Conservation (phyloP, 352 stramenopile species). For the Globisporangium lucens region DNA sequence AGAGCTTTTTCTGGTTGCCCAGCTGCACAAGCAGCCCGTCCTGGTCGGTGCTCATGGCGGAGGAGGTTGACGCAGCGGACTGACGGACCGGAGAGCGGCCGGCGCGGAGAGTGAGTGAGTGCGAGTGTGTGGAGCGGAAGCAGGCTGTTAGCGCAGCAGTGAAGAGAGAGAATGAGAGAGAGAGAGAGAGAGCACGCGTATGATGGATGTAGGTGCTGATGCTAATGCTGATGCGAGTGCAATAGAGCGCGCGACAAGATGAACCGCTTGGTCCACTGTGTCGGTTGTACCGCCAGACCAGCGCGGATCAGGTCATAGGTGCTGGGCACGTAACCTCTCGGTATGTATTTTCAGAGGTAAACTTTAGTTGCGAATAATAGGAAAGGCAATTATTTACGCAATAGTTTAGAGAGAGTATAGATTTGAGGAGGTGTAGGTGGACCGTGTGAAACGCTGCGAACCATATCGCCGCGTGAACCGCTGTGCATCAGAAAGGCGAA, state of each 20-base stretch:
- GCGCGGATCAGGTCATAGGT: not conserved
- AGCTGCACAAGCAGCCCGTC: slow-evolving; percentile 36
- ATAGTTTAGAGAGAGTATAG: not conserved
- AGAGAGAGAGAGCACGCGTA: not conserved
- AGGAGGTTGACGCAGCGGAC: not conserved
- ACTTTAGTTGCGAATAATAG: too few relatives aligned
- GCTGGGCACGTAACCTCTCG: not conserved
- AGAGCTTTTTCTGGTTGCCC: slow-evolving; percentile 36
- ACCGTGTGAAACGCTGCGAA: not conserved
- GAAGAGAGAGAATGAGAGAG: not conserved
- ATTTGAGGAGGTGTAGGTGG: not conserved
- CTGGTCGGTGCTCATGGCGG: slow-evolving; percentile 5
- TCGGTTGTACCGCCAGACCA: not conserved
- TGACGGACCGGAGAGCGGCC: not conserved
- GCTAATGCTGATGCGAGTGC: not conserved
- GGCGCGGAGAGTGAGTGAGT: not conserved
- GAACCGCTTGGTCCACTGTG: not conserved
- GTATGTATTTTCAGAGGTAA: not conserved
- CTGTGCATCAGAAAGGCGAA: not conserved
- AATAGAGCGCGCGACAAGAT: slow-evolving; percentile 1
- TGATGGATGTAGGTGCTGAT: not conserved
- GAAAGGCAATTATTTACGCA: too few relatives aligned
- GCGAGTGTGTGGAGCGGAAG: not conserved
- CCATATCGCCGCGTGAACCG: not conserved
- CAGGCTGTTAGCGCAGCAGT: too few relatives aligned